phyloP scores from a whole-genome alignment of 805 yeast species.

The Metschnikowia similis region DNA sequence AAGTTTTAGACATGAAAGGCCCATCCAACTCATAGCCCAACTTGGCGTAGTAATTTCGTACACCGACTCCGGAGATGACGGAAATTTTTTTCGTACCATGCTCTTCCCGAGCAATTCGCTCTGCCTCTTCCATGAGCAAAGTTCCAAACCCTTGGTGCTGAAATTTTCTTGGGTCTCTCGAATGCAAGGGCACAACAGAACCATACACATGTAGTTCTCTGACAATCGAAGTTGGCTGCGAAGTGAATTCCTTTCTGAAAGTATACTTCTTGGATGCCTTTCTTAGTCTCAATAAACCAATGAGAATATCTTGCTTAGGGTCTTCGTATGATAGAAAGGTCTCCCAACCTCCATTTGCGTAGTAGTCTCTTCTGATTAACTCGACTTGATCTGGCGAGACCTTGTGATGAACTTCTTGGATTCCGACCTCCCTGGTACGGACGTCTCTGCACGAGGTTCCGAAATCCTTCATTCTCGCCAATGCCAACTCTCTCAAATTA shows the following conservation, averaged over 20 bases:
- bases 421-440: conserved; percentile 96
- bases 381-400: conserved; percentile 97
- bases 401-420: conserved; percentile 96
- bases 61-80: conserved; percentile 97
- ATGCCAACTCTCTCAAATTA: conserved; percentile 87
- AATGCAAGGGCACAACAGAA: conserved; percentile 92
- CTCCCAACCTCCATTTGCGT: conserved; percentile 99
- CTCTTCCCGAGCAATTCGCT: conserved; percentile 89
- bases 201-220: conserved; percentile 97
- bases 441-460: conserved; percentile 96
- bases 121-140: conserved; percentile 96
- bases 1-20: conserved; percentile 85
- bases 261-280: conserved; percentile 87
- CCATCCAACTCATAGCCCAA: conserved; percentile 92
- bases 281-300: conserved; percentile 84
- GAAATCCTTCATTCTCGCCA: conserved; percentile 97
- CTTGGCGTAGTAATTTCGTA: conserved; percentile 89
- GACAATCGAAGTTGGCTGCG: conserved; percentile 88
- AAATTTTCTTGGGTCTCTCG: conserved; percentile 94
- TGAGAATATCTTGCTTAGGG: conserved; percentile 91
- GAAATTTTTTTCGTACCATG: conserved; percentile 89
- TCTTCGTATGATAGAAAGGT: conserved; percentile 94
- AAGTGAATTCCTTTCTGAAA: conserved; percentile 79
- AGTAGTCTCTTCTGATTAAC: conserved; percentile 88
- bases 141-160: conserved; percentile 99